A percentile compares a stretch with the other conserved stretches of the same genome.
These are phyloP conservation scores for Xylaria sp. DNA, from an alignment of 2,329 filamentous ascomycete genomes.

Conservation along the genomic window DNA sequence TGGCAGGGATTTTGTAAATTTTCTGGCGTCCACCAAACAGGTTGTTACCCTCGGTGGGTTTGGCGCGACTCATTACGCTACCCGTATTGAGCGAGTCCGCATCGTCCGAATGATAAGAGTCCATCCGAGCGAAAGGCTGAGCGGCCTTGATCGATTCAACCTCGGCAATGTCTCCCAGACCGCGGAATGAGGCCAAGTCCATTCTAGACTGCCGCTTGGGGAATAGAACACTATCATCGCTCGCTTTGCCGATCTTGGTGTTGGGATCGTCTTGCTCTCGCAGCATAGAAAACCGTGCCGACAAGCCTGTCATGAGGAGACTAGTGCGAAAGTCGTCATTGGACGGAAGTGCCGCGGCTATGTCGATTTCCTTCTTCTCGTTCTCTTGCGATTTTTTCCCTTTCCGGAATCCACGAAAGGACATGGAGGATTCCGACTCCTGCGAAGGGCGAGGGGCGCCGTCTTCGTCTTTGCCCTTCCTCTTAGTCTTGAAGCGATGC, in stretches of 20 bases:
- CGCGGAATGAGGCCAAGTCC: conserved; percentile 71
- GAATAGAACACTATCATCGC: conserved; percentile 90
- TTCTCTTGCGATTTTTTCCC: conserved; percentile 65
- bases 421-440: conserved; percentile 64
- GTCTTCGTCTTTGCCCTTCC: conserved; percentile 73
- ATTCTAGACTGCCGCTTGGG: conserved; percentile 84
- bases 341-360: conserved; percentile 79
- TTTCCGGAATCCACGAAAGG: conserved; percentile 67
- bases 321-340: conserved; percentile 94
- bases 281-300: conserved; percentile 95
- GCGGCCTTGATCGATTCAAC: conserved; percentile 80
- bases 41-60: conserved; percentile 89
- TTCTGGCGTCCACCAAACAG: conserved; percentile 96
- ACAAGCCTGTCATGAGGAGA: conserved; percentile 93
- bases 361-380: conserved; percentile 76
- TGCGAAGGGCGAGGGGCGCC: conserved; percentile 61
- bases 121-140: conserved; percentile 66
- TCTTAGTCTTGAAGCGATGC: conserved; percentile 82
- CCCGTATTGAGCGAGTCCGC: conserved; percentile 68
- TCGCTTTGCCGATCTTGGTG: conserved; percentile 91
- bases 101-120: conserved; percentile 76
- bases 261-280: conserved; percentile 92
- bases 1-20: conserved; percentile 83
- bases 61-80: conserved; percentile 85
- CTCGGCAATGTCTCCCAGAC: conserved; percentile 87